A percentile compares a stretch with the other conserved stretches of the same genome.
These are phyloP conservation scores for Globisporangium yorkense DNA, from an alignment of 352 stramenopile species.

Conservation along the genomic window DNA sequence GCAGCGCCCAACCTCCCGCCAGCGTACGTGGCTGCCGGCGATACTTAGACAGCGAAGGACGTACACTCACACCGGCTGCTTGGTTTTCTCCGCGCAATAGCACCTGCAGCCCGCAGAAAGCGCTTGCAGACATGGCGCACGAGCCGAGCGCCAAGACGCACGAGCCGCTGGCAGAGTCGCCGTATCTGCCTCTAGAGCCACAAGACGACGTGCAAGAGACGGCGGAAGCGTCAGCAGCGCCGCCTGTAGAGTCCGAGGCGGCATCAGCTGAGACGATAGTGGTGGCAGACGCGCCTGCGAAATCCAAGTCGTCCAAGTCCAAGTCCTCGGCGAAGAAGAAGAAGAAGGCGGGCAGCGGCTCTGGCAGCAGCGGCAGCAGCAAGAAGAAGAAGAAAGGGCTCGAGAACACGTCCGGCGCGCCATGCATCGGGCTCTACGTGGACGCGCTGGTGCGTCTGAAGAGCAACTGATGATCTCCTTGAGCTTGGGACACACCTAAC, in stretches of 20 bases:
- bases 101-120: slow-evolving; percentile 2
- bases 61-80: neutral
- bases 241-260: too few relatives aligned
- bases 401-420: slow-evolving; percentile 1
- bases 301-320: slow-evolving; percentile 19
- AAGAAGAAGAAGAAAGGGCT: slow-evolving; percentile 18
- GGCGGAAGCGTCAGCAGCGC: neutral
- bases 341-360: slow-evolving; percentile 4
- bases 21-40: slow-evolving; percentile 5
- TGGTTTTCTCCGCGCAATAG: neutral
- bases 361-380: slow-evolving; percentile 1
- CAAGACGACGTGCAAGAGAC: neutral
- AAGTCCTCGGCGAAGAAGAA: slow-evolving; percentile 24
- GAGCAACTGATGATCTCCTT: neutral
- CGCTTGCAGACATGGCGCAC: neutral
- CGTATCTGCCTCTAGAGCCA: neutral
- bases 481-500: neutral
- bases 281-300: slow-evolving; percentile 8
- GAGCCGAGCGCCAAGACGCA: neutral
- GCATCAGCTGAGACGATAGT: neutral
- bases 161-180: neutral
- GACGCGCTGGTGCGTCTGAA: slow-evolving; percentile 39
- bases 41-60: too few relatives aligned
- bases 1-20: slow-evolving; percentile 16
- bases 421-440: slow-evolving; percentile 59